Base-by-base conservation (phyloP, 2,329 filamentous ascomycete species). In the Penicillium sp. region DNA sequence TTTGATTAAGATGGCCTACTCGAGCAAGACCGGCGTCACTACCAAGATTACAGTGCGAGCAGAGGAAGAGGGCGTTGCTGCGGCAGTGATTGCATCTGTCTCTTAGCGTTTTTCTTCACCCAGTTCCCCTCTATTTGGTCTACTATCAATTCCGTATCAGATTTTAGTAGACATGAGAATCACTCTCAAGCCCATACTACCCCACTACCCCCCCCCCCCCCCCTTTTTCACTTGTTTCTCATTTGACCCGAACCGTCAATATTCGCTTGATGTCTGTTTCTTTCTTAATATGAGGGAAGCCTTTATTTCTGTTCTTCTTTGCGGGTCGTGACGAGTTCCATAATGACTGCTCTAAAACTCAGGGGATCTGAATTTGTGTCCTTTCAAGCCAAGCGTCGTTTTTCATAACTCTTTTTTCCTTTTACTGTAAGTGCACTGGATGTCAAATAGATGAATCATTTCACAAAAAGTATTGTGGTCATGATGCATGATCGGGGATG, bases 21-120 rank as follows among this genome's bases (percentile, higher is more conserved):
- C 88, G 52, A 83, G 86, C 62, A 95, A 94, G 79, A 85, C 85
- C 43, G 93, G 93, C 45, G 90, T 97, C 26, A 96, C 93, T 49
- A 94, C 91, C 64, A 97, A 97, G 81, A 89, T 98, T 60, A 87
- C 85, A 45, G 88, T 91, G 52, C 81, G 93, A 66, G 87, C 86
- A 68, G 93, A 98, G 70, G 93, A 98, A 72, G 88, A 93, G 66
- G 88, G 88, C 47, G 83, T 98, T 64, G 90, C 93, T 52, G 79
- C 83, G 51, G 76, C 94, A 69, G 82, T 97, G 51, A 80, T 96
- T 66, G 87, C 83, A 58, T 90, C 88, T 61, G 84, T 96, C 67
- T 84, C 87, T 67, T 94, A 81, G 79, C 54, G 50, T 54, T 57
- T 59, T 35, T 25, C 57, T 57, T 48, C 40, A 48, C 52, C 45